Conservation (phyloP, 495 filamentous ascomycete genomes). For the Antarctomyces pellizariae region DNA sequence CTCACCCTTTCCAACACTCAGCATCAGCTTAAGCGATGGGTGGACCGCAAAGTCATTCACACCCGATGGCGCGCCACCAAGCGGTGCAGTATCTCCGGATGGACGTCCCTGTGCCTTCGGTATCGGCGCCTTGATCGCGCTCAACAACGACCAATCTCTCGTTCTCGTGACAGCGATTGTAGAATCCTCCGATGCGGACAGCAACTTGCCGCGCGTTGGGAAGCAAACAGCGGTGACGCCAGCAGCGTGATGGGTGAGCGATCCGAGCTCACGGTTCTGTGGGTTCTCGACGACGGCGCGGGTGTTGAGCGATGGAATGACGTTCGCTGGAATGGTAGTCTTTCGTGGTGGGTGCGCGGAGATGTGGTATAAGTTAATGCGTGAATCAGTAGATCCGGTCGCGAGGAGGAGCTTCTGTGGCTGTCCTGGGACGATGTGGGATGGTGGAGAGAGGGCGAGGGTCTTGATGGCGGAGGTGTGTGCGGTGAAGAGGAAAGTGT, state of each 20-base stretch:
- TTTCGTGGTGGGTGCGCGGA: conserved; percentile 41
- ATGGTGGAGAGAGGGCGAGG: conserved; percentile 63
- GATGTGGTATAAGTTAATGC: conserved; percentile 82
- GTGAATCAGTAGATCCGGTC: conserved; percentile 75
- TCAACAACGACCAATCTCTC: conserved; percentile 74
- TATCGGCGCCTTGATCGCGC: conserved; percentile 72
- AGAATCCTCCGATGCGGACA: conserved; percentile 67
- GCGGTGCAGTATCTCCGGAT: conserved; percentile 68
- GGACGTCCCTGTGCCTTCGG: conserved; percentile 66
- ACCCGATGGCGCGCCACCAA: conserved; percentile 67
- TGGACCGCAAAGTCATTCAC: conserved; percentile 92
- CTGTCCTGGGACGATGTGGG: conserved; percentile 29
- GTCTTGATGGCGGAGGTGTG: conserved; percentile 79
- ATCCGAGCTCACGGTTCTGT: conserved; percentile 69
- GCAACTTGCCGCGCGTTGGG: conserved; percentile 66
- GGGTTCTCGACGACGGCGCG: conserved; percentile 57
- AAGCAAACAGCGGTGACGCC: conserved; percentile 60
- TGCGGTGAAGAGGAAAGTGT: conserved; percentile 90
- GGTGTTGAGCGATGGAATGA: conserved; percentile 37
- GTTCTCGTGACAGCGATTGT: conserved; percentile 67
- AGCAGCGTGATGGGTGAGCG: conserved; percentile 62
- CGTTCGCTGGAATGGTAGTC: conserved; percentile 9
- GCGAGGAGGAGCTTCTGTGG: conserved; percentile 61
- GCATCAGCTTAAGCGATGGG: conserved; percentile 86
- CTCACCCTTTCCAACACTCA: conserved; percentile 75